A percentile compares a stretch with the other conserved stretches of the same genome.
These are phyloP conservation scores for Glarea lozoyensis DNA, from an alignment of 495 filamentous ascomycete genomes.

Conservation along the genomic window DNA sequence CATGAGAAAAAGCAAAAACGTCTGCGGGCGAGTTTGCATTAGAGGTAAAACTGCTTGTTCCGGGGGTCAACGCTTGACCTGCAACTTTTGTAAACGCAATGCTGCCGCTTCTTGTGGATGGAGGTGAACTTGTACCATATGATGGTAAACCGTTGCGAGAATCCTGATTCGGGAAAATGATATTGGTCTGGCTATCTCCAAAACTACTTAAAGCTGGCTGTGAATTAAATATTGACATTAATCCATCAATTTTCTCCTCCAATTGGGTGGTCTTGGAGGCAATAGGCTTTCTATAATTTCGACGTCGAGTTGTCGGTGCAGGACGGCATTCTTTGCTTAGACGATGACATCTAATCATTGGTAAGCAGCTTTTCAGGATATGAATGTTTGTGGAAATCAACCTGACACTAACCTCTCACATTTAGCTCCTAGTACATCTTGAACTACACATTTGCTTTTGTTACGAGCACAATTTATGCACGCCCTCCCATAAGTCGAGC, in stretches of 20 bases:
- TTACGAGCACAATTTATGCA: constrained; percentile 46
- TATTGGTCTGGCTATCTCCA: neutral
- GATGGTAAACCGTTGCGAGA: too few species aligned
- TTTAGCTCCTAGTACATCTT: constrained; percentile 21
- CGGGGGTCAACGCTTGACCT: too few species aligned
- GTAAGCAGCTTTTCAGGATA: constrained; percentile 1
- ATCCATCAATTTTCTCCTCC: constrained; percentile 43
- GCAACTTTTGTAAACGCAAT: too few species aligned
- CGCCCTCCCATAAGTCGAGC: constrained; percentile 45
- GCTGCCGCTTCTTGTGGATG: too few species aligned
- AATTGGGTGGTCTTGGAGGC: constrained; percentile 29
- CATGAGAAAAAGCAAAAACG: too few species aligned
- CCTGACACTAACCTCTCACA: constrained; percentile 42
- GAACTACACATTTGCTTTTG: constrained; percentile 47
- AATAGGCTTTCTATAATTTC: constrained; percentile 18
- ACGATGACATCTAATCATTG: constrained; percentile 34
- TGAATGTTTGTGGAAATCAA: neutral
- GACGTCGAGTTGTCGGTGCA: constrained; percentile 27
- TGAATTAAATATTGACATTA: constrained; percentile 35
- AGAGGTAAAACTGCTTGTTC: too few species aligned
- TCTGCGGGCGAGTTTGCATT: too few species aligned
- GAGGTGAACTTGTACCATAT: too few species aligned
- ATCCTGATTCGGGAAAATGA: too few species aligned
- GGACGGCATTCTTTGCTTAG: constrained; percentile 36
- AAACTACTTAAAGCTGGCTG: neutral